Conservation (phyloP, 176 grass and related monocot genomes). For the Rhynchospora tenuis region DNA sequence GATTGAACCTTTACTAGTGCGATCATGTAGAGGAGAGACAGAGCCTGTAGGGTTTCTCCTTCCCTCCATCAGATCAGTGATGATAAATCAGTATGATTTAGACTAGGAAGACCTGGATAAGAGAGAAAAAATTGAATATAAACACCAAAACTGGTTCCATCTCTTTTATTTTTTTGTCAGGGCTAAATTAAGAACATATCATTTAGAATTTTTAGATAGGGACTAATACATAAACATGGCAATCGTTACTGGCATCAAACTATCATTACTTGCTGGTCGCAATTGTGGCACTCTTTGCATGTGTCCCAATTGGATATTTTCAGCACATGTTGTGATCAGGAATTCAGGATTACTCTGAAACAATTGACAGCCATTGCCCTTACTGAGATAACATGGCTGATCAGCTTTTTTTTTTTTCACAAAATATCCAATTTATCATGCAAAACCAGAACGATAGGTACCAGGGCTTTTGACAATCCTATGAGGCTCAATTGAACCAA, state of each 20-base stretch:
- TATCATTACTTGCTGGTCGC: neutral
- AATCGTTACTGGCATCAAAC: neutral
- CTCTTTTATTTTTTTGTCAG: neutral
- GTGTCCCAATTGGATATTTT: neutral
- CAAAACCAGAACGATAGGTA: neutral
- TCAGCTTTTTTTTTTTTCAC: neutral
- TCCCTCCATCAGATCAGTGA: neutral
- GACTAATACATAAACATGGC: neutral
- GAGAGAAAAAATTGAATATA: neutral
- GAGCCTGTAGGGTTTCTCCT: constrained; percentile 3
- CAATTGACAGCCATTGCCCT: neutral
- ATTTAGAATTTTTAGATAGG: neutral
- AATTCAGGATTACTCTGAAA: neutral
- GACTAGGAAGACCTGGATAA: neutral
- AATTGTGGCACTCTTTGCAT: neutral
- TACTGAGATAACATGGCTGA: neutral
- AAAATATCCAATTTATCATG: too few species aligned
- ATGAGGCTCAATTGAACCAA: neutral
- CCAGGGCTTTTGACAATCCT: neutral
- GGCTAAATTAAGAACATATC: neutral
- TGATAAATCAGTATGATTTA: neutral
- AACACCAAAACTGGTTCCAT: neutral
- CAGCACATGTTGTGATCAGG: neutral
- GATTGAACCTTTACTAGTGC: neutral
- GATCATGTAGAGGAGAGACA: constrained; percentile 13